Evolutionary conservation across 768 basidiomycete genomes (phyloP).

Genomic region (Suillus decipiens): DNA sequence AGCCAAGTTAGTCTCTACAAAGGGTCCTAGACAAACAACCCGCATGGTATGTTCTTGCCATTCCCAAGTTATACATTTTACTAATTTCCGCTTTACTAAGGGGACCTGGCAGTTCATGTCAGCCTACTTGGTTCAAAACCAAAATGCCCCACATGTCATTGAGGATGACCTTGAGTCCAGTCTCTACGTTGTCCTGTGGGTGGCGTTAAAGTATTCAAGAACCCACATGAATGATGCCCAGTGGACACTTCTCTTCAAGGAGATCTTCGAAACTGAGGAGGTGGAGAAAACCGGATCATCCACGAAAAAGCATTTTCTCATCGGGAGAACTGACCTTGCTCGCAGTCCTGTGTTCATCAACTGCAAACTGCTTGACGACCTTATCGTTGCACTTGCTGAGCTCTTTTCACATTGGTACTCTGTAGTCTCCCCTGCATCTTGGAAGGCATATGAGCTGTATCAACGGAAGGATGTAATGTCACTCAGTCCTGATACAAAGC

Average conservation of each 20-base stretch:
- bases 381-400: neutral
- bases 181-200: constrained; percentile 6
- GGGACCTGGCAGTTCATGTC: constrained; percentile 12
- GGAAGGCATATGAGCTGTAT: constrained; percentile 1
- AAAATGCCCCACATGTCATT: neutral
- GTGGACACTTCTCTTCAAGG: constrained; percentile 2
- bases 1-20: constrained; percentile 5
- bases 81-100: neutral
- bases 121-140: neutral
- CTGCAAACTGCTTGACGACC: neutral
- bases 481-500: neutral
- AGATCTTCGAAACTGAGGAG: neutral
- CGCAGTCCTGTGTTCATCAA: neutral
- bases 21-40: constrained; percentile 5
- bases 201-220: neutral
- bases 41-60: neutral
- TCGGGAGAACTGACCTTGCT: neutral
- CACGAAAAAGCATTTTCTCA: neutral
- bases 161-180: constrained; percentile 11
- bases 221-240: neutral
- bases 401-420: neutral
- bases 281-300: neutral
- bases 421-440: neutral
- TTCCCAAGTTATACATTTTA: neutral
- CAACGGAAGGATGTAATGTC: neutral